A percentile compares a stretch with the other conserved stretches of the same genome.
phyloP scores from a whole-genome alignment of 2,329 filamentous ascomycete species.

The Onygenales sp. region DNA sequence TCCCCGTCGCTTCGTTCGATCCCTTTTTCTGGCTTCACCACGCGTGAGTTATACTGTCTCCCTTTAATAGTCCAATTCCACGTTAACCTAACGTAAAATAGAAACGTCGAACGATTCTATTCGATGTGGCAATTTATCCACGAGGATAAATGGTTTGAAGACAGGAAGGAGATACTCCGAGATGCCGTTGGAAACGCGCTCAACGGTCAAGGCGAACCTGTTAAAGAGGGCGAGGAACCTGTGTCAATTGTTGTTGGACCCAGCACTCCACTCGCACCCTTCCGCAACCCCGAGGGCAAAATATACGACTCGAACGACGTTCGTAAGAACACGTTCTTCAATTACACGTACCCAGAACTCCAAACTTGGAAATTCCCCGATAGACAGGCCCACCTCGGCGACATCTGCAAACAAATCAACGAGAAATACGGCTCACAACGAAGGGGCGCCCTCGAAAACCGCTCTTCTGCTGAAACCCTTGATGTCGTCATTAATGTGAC shows the following conservation, averaged over 20 bases:
- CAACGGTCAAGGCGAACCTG: neutral
- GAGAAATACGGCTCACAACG: neutral
- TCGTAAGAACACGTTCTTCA: neutral
- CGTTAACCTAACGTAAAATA: neutral
- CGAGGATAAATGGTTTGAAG: slow-evolving; percentile 1
- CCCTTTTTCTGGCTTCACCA: slow-evolving; percentile 72
- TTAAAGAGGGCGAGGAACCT: neutral
- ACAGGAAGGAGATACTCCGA: neutral
- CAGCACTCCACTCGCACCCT: neutral
- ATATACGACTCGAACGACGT: slow-evolving; percentile 2
- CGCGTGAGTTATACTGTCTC: neutral
- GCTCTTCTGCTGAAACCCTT: neutral
- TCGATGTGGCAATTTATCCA: slow-evolving; percentile 2
- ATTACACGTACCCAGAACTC: slow-evolving; percentile 3
- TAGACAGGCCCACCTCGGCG: neutral
- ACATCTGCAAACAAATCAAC: neutral
- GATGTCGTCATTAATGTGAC: slow-evolving; percentile 2
- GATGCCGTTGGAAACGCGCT: neutral
- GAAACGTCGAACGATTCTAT: slow-evolving; percentile 3
- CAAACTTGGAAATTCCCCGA: neutral
- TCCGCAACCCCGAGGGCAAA: neutral
- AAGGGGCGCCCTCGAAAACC: neutral
- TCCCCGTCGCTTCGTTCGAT: slow-evolving; percentile 65
- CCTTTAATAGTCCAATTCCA: neutral
- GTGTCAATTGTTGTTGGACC: neutral